A percentile compares a stretch with the other conserved stretches of the same genome.
These are phyloP conservation scores for Hymenoscyphus fraxineus DNA, from an alignment of 2,329 filamentous ascomycete genomes.

Conservation along the genomic window DNA sequence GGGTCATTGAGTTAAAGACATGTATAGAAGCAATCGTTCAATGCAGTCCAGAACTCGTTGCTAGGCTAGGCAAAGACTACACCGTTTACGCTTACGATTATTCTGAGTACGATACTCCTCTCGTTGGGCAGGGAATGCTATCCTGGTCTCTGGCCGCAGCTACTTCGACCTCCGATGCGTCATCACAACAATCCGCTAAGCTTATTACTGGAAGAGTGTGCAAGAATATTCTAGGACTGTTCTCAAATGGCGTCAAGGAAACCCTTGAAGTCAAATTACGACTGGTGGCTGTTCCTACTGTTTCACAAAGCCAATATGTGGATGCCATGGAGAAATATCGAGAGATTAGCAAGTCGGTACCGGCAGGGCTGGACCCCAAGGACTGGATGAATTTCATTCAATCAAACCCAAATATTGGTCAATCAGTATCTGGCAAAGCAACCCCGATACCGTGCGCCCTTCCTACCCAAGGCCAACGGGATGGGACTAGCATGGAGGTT, in stretches of 20 bases:
- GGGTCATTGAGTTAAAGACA: slow-evolving; percentile 79
- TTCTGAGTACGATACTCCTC: slow-evolving; percentile 86
- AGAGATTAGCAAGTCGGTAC: slow-evolving; percentile 53
- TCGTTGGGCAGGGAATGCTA: slow-evolving; percentile 93
- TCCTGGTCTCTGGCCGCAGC: slow-evolving; percentile 69
- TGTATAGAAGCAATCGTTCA: slow-evolving; percentile 78
- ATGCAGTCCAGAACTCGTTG: slow-evolving; percentile 81
- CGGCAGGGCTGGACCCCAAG: slow-evolving; percentile 61
- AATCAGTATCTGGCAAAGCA: slow-evolving; percentile 26
- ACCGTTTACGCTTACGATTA: slow-evolving; percentile 97
- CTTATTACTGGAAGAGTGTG: slow-evolving; percentile 87
- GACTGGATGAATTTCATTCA: slow-evolving; percentile 79
- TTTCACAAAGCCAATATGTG: slow-evolving; percentile 56
- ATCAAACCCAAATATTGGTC: slow-evolving; percentile 56
- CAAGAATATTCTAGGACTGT: slow-evolving; percentile 78
- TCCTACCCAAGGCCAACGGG: slow-evolving; percentile 18
- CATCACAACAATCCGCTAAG: slow-evolving; percentile 57
- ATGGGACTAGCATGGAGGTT: slow-evolving; percentile 35
- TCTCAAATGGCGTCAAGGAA: slow-evolving; percentile 77
- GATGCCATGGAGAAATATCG: slow-evolving; percentile 59
- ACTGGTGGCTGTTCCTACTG: slow-evolving; percentile 66
- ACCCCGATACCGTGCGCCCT: slow-evolving; percentile 14
- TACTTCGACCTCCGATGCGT: slow-evolving; percentile 51
- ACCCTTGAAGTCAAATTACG: slow-evolving; percentile 91
- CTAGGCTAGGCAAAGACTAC: slow-evolving; percentile 70